A percentile compares a stretch with the other conserved stretches of the same genome.
Conservation (phyloP, 495 filamentous ascomycete species). For the Lasiosphaeriaceae sp. region DNA sequence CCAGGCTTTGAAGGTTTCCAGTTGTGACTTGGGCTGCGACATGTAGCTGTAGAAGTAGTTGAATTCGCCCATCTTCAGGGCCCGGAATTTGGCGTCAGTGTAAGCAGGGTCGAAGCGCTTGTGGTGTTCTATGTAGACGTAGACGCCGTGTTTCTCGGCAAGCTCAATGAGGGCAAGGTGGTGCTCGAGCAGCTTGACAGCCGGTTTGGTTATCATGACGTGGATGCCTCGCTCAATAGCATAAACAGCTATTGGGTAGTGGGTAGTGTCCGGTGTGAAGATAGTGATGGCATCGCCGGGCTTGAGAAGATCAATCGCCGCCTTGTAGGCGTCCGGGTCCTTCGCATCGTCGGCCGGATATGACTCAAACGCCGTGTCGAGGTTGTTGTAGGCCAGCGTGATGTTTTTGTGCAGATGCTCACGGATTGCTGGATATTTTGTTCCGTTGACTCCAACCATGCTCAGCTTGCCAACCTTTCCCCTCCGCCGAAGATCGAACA, state of each 20-base stretch:
- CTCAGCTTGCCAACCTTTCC: constrained; percentile 81
- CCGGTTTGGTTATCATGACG: constrained; percentile 94
- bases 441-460: constrained; percentile 87
- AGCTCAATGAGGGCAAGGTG: constrained; percentile 71
- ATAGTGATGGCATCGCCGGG: constrained; percentile 90
- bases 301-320: constrained; percentile 78
- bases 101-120: constrained; percentile 94
- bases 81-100: constrained; percentile 75
- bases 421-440: constrained; percentile 89
- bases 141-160: constrained; percentile 70
- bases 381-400: constrained; percentile 75
- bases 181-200: constrained; percentile 75
- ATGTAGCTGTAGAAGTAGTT: constrained; percentile 98
- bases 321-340: constrained; percentile 83
- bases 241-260: constrained; percentile 92
- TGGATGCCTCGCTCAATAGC: constrained; percentile 83
- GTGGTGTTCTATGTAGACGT: constrained; percentile 94
- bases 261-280: constrained; percentile 92
- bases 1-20: constrained; percentile 96
- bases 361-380: constrained; percentile 79
- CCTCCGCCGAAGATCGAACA: constrained; percentile 84
- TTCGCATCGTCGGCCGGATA: constrained; percentile 67
- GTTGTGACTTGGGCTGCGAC: constrained; percentile 87
- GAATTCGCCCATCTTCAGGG: constrained; percentile 77
- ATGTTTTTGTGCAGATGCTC: constrained; percentile 88